Base-by-base conservation (phyloP, 2,329 filamentous ascomycete species). In the Aspergillus nomiae region DNA sequence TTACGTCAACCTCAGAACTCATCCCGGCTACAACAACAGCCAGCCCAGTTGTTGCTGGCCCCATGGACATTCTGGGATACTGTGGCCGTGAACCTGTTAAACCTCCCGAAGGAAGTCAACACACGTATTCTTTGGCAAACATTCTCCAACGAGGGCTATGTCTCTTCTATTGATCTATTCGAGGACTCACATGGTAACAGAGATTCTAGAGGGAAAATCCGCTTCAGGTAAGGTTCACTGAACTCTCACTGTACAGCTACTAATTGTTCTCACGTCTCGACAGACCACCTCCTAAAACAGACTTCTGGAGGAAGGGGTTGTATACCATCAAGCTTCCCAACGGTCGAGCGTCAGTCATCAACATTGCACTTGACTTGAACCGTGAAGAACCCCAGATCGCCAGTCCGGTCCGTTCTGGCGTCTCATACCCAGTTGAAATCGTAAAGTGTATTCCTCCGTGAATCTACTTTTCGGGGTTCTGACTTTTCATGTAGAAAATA, bases 121-220 rank as follows among this genome's bases (percentile, higher is more conserved):
- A 80, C 80, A 0, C 71, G 73, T 9, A 71, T 71, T 4, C 67
- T 92, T 1, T 87, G 83, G 73, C 70, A 79, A 2, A 82, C 82
- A 21, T 86, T 92, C 64, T 73, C 77, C 1, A 63, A 69, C 0
- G 79, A 87, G 62, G 88, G 89, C 0, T 77, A 77, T 7, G 81
- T 92, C 14, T 75, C 75, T 3, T 83, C 77, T 41, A 85, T 91
- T 41, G 86, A 90, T 16, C 78, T 90, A 1, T 83, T 80, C 56
- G 82, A 85, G 54, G 71, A 78, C 56, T 63, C 67, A 7, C 65
- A 76, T 34, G 77, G 84, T n/a, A 62, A 77, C 30, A 71, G 76
- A 59, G 75, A 75, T 36, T 76, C 78, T 0, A 73, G 48, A 28
- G 87, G 80, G 1, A 82, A 78, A 21, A 75, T 91, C 38, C 80